Evolutionary conservation across 768 basidiomycete genomes (phyloP).

Genomic region (Albatrellus ellisii): DNA sequence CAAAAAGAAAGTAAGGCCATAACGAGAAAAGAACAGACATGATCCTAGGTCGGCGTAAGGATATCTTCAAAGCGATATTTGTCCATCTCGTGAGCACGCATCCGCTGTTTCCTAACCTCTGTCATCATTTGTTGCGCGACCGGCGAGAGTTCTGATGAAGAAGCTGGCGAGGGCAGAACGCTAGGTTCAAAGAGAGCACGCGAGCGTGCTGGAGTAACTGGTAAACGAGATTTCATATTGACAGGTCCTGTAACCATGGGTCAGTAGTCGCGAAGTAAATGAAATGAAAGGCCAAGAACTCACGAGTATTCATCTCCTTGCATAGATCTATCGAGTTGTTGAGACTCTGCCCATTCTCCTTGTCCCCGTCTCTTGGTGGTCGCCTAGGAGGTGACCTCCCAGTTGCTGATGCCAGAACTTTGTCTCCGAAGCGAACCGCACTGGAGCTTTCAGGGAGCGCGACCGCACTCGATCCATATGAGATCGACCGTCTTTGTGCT

Average conservation of each 20-base stretch:
- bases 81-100: constrained; percentile 13
- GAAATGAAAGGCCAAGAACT: not conserved
- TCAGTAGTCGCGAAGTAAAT: not conserved
- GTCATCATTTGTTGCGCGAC: constrained; percentile 55
- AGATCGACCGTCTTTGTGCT: constrained; percentile 7
- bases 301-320: not conserved
- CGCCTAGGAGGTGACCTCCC: not conserved
- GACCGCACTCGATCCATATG: constrained; percentile 1
- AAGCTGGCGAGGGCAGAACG: constrained; percentile 44
- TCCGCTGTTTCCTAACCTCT: constrained; percentile 34
- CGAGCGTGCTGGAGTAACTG: constrained; percentile 31
- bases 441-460: not conserved
- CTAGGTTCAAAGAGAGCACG: constrained; percentile 24
- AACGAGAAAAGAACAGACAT: not conserved
- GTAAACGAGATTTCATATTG: constrained; percentile 14
- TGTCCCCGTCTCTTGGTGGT: not conserved
- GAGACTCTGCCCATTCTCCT: constrained; percentile 8
- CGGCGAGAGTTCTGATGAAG: constrained; percentile 64
- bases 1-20: not conserved
- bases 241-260: constrained; percentile 1
- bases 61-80: constrained; percentile 2
- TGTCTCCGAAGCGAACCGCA: not conserved
- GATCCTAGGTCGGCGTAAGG: not conserved
- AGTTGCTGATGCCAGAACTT: not conserved
- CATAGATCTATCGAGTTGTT: not conserved